A percentile compares a stretch with the other conserved stretches of the same genome.
Evolutionary conservation across 768 basidiomycete species (phyloP).

Genomic region (Collybiopsis confluens): DNA sequence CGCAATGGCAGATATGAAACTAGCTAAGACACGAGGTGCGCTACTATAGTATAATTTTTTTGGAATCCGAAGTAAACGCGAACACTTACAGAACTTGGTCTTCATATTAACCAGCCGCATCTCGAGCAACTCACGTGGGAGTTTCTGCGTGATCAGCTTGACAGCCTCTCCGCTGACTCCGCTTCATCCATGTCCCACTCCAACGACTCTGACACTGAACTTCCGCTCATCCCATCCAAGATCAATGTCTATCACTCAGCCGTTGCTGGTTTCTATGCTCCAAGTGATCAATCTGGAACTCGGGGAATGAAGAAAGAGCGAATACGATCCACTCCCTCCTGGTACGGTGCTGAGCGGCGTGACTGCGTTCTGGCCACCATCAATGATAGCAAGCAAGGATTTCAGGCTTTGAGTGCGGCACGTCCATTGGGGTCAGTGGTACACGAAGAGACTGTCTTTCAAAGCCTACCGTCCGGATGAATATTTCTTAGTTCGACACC

Average conservation of each 20-base stretch:
- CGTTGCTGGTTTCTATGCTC: slow-evolving; percentile 20
- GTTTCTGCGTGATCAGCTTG: slow-evolving; percentile 22
- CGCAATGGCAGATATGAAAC: slow-evolving; percentile 5
- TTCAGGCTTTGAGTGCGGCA: slow-evolving; percentile 19
- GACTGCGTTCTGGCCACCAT: slow-evolving; percentile 20
- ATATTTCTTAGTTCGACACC: too few species aligned
- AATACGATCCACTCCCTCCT: slow-evolving; percentile 16
- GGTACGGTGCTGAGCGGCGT: slow-evolving; percentile 11
- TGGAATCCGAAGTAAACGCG: slow-evolving; percentile 3
- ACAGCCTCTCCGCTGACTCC: slow-evolving; percentile 12
- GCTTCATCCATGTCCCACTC: too few species aligned
- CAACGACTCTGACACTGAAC: slow-evolving; percentile 8
- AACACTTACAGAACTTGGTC: slow-evolving; percentile 10
- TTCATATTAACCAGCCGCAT: slow-evolving; percentile 14
- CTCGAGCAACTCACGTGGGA: slow-evolving; percentile 18
- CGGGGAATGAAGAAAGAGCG: slow-evolving; percentile 14
- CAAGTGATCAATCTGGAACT: slow-evolving; percentile 17
- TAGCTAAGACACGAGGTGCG: slow-evolving; percentile 6
- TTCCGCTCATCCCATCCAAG: slow-evolving; percentile 12
- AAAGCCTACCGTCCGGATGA: too few species aligned
- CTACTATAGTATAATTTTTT: background rate
- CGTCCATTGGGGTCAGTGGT: too few species aligned
- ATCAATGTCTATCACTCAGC: slow-evolving; percentile 25
- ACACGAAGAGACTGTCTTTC: too few species aligned
- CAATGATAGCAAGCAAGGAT: slow-evolving; percentile 13